These are phyloP conservation scores for Aphanomyces astaci DNA, from an alignment of 352 stramenopile genomes.

Conservation along the genomic window DNA sequence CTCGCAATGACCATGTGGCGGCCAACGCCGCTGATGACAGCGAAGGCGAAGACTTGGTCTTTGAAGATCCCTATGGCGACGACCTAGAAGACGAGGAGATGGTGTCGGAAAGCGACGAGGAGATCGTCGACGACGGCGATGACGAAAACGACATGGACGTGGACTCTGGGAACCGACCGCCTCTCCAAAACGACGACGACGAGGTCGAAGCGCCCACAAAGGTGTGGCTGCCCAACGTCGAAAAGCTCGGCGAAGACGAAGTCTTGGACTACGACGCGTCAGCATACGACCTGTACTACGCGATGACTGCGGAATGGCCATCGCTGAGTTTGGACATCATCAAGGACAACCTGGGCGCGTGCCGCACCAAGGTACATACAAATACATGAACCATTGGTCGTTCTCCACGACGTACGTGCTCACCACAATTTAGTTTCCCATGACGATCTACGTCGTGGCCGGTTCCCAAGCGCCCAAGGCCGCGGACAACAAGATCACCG, in stretches of 20 bases:
- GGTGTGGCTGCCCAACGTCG: conserved; percentile 91
- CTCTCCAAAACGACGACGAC: conserved; percentile 39
- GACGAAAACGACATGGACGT: conserved; percentile 51
- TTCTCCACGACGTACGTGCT: not conserved
- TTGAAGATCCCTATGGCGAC: conserved; percentile 84
- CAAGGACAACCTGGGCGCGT: conserved; percentile 90
- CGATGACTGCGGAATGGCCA: conserved; percentile 96
- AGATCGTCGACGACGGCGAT: conserved; percentile 46
- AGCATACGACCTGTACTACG: conserved; percentile 99
- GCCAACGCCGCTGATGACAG: conserved; percentile 30
- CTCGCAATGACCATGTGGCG: conserved; percentile 33
- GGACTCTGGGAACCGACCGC: conserved; percentile 29
- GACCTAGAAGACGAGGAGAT: conserved; percentile 88
- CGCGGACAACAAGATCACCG: conserved; percentile 94
- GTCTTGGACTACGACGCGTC: conserved; percentile 97
- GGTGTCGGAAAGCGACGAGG: conserved; percentile 69
- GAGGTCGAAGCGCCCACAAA: conserved; percentile 56
- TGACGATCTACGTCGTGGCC: conserved; percentile 93
- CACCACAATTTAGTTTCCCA: conserved; percentile 85
- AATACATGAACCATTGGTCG: not conserved
- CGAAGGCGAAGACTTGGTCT: conserved; percentile 63
- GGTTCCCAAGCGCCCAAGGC: conserved; percentile 92
- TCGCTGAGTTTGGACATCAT: conserved; percentile 97
- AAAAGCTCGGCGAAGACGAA: conserved; percentile 87
- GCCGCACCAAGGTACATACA: conserved; percentile 57